These are phyloP conservation scores for Cyclotella distinguenda DNA, from an alignment of 108 stramenopile species.

Conservation along the genomic window DNA sequence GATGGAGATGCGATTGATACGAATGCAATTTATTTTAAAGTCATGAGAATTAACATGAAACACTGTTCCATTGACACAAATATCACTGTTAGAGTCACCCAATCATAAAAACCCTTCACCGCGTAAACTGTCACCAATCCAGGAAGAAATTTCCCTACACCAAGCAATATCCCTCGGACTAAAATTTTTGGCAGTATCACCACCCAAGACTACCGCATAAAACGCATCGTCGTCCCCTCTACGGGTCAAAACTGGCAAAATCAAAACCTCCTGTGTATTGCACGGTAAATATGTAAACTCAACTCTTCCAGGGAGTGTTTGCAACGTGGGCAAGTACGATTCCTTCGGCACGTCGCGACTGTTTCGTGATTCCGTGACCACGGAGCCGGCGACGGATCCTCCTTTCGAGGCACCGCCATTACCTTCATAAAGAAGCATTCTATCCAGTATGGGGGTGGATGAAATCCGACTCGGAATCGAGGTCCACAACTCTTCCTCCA, in stretches of 20 bases:
- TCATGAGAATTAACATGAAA: too few relatives aligned
- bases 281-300: constrained; percentile 80
- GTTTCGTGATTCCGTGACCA: constrained; percentile 8
- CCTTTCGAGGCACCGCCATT: constrained; percentile 31
- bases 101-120: too few relatives aligned
- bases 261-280: constrained; percentile 73
- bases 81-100: too few relatives aligned
- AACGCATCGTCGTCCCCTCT: constrained; percentile 1
- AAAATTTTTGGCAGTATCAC: constrained; percentile 79
- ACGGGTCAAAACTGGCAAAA: constrained; percentile 50
- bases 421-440: constrained; percentile 50
- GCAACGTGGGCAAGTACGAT: constrained; percentile 82
- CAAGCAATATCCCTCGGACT: constrained; percentile 81
- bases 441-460: constrained; percentile 76
- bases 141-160: constrained; percentile 69
- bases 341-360: constrained; percentile 47
- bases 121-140: constrained; percentile 48
- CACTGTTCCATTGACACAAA: too few relatives aligned
- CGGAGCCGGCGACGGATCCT: constrained; percentile 27
- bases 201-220: constrained; percentile 68
- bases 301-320: constrained; percentile 73
- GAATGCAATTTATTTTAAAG: too few relatives aligned
- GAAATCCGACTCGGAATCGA: constrained; percentile 4
- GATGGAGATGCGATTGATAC: too few relatives aligned
- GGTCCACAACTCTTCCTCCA: constrained; percentile 8